These are phyloP conservation scores for Phytopythium helicoides DNA, from an alignment of 352 stramenopile genomes.

Conservation along the genomic window DNA sequence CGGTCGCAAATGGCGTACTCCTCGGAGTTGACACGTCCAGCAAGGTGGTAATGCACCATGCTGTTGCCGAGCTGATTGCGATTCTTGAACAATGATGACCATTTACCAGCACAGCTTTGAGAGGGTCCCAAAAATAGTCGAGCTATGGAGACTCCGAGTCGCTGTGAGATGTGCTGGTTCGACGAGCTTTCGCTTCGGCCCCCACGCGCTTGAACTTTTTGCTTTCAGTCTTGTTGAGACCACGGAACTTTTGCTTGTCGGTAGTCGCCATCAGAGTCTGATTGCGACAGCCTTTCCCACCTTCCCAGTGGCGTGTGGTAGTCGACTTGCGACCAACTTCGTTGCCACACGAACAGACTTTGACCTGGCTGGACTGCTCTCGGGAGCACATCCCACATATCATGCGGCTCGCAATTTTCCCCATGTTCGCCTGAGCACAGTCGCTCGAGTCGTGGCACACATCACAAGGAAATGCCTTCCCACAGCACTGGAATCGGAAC, in stretches of 20 bases:
- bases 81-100: background rate
- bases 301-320: slow-evolving; percentile 70
- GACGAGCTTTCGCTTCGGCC: slow-evolving; percentile 41
- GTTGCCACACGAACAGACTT: slow-evolving; percentile 76
- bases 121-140: no score
- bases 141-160: background rate
- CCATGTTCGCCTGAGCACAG: slow-evolving; percentile 62
- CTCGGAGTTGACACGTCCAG: slow-evolving; percentile 61
- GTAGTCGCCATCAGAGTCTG: slow-evolving; percentile 47
- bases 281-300: slow-evolving; percentile 70
- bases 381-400: slow-evolving; percentile 84
- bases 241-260: slow-evolving; percentile 78
- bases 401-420: slow-evolving; percentile 79
- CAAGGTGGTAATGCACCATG: slow-evolving; percentile 68
- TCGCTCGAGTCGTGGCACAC: slow-evolving; percentile 78
- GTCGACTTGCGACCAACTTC: slow-evolving; percentile 49
- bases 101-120: no score
- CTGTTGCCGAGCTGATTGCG: background rate
- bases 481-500: slow-evolving; percentile 87
- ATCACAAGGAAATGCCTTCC: slow-evolving; percentile 78
- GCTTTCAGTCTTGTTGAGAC: slow-evolving; percentile 76
- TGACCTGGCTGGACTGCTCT: slow-evolving; percentile 73
- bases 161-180: slow-evolving; percentile 12
- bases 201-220: slow-evolving; percentile 80
- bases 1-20: slow-evolving; percentile 76